phyloP scores from a whole-genome alignment of 306 rosid species.

The Rosa chinensis region DNA sequence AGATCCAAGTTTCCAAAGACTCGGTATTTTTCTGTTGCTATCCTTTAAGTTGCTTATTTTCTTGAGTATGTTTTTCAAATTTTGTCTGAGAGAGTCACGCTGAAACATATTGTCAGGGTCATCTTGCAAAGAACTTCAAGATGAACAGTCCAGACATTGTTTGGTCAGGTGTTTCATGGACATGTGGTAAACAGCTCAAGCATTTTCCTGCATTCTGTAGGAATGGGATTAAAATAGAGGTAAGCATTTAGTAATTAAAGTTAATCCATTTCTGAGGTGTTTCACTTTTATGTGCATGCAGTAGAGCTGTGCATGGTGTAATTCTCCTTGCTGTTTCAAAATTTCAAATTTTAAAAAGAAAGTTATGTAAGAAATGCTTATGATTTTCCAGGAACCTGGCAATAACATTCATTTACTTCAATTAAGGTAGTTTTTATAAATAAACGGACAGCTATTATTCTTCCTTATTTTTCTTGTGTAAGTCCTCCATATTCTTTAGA shows the following conservation, averaged over 20 bases:
- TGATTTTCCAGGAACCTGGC: background rate
- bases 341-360: background rate
- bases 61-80: conserved; percentile 22
- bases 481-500: background rate
- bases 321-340: background rate
- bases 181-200: conserved; percentile 91
- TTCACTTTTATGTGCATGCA: background rate
- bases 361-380: background rate
- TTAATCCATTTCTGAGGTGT: background rate
- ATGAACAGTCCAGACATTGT: conserved; percentile 67
- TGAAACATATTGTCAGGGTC: conserved; percentile 45
- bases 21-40: conserved; percentile 37
- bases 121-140: conserved; percentile 50
- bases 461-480: background rate
- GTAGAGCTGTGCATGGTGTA: background rate
- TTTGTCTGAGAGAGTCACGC: conserved; percentile 12
- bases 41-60: background rate
- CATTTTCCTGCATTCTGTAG: conserved; percentile 82
- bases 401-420: background rate
- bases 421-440: background rate
- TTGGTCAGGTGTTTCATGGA: conserved; percentile 95
- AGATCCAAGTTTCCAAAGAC: conserved; percentile 39
- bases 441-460: background rate
- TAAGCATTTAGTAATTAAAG: conserved; percentile 38
- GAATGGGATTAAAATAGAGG: conserved; percentile 85